These are phyloP conservation scores for Selaginella moellendorffii DNA, from an alignment of 75 land plant species.

Conservation along the genomic window DNA sequence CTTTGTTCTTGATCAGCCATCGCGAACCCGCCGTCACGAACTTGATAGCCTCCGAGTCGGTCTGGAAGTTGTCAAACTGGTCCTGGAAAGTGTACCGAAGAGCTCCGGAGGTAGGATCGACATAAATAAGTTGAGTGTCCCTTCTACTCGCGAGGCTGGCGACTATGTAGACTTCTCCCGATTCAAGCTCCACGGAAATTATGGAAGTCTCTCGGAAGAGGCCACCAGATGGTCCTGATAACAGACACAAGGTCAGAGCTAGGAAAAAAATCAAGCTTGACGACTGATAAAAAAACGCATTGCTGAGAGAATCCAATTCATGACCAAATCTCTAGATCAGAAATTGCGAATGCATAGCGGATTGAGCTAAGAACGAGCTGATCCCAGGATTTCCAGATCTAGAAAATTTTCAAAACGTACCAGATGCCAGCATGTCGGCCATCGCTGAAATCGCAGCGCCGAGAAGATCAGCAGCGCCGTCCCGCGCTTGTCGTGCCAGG, in stretches of 20 bases:
- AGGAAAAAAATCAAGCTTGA: too few relatives aligned
- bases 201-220: constrained; percentile 50
- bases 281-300: too few relatives aligned
- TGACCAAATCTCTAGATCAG: too few relatives aligned
- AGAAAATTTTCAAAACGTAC: not conserved
- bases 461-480: not conserved
- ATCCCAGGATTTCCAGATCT: too few relatives aligned
- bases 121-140: constrained; percentile 74
- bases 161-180: constrained; percentile 60
- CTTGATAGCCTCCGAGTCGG: constrained; percentile 61
- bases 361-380: too few relatives aligned
- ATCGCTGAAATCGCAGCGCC: not conserved
- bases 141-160: constrained; percentile 56
- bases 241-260: too few relatives aligned
- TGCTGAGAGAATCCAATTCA: too few relatives aligned
- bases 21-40: constrained; percentile 51
- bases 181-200: constrained; percentile 54
- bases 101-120: constrained; percentile 93
- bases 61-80: constrained; percentile 48
- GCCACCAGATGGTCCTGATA: too few relatives aligned
- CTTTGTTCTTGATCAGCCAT: constrained; percentile 40
- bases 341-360: too few relatives aligned
- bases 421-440: not conserved
- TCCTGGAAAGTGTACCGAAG: constrained; percentile 35
- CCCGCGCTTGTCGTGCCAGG: not conserved